These are phyloP conservation scores for Ogataea corticis DNA, from an alignment of 805 yeast species.

Conservation along the genomic window DNA sequence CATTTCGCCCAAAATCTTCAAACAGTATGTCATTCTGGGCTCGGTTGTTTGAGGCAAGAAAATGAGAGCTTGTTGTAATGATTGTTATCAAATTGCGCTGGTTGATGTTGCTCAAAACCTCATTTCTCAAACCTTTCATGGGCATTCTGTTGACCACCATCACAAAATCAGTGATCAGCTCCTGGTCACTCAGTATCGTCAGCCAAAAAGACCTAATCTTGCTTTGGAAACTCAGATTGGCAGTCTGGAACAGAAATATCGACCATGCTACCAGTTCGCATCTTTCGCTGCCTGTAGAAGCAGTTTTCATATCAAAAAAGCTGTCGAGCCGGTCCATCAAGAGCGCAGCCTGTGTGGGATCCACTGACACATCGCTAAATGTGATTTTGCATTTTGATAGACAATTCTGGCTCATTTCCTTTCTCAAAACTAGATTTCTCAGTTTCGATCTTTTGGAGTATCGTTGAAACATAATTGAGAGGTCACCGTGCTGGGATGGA, in stretches of 20 bases:
- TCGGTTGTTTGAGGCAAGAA: too few relatives aligned
- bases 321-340: not conserved
- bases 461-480: constrained; percentile 14
- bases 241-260: not conserved
- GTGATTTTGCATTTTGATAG: not conserved
- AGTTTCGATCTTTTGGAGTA: not conserved
- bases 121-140: not conserved
- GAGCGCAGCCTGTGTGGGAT: not conserved
- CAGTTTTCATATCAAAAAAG: too few relatives aligned
- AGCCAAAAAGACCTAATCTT: not conserved
- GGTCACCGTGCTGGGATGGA: not conserved
- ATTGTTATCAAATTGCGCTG: not conserved
- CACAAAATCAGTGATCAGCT: not conserved
- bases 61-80: too few relatives aligned
- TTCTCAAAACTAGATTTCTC: not conserved
- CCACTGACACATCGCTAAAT: constrained; percentile 1
- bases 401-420: not conserved
- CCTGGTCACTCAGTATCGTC: not conserved
- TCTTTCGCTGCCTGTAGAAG: not conserved
- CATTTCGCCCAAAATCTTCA: not conserved
- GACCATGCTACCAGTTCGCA: not conserved
- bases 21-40: too few relatives aligned
- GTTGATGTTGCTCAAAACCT: not conserved
- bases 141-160: not conserved
- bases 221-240: not conserved